These are phyloP conservation scores for Fusarium nematophilum DNA, from an alignment of 2,329 filamentous ascomycete species.

Conservation along the genomic window DNA sequence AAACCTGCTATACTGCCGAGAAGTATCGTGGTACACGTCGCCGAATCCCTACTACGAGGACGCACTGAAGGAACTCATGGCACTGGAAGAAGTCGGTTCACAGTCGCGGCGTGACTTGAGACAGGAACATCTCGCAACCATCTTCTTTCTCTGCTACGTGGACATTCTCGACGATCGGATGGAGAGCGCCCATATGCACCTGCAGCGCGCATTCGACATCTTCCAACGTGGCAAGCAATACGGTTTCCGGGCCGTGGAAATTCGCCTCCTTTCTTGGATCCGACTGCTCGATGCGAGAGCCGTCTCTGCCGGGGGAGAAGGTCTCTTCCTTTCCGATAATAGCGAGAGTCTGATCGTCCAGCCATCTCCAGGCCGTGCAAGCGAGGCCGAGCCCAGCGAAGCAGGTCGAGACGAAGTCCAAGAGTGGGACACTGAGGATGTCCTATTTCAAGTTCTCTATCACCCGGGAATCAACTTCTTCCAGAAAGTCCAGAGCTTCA, in stretches of 20 bases:
- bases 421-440: constrained; percentile 57
- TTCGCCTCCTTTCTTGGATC: constrained; percentile 63
- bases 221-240: constrained; percentile 53
- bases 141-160: constrained; percentile 65
- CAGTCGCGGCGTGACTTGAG: constrained; percentile 43
- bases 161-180: constrained; percentile 56
- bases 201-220: constrained; percentile 59
- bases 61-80: constrained; percentile 47
- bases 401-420: constrained; percentile 26
- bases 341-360: constrained; percentile 57
- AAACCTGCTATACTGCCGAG: constrained; percentile 52
- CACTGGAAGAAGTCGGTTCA: constrained; percentile 24
- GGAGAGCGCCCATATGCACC: constrained; percentile 57
- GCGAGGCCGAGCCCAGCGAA: constrained; percentile 41
- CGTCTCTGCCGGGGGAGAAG: constrained; percentile 65
- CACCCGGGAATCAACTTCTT: constrained; percentile 66
- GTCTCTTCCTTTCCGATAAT: constrained; percentile 60
- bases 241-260: constrained; percentile 53
- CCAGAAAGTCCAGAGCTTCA: constrained; percentile 66
- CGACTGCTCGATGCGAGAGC: constrained; percentile 64
- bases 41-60: constrained; percentile 51
- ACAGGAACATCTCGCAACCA: constrained; percentile 57
- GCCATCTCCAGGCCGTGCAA: constrained; percentile 51
- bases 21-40: constrained; percentile 43
- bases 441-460: constrained; percentile 64